phyloP scores from a whole-genome alignment of 192 early-diverging fungal genomes.

The Linnemannia elongata region DNA sequence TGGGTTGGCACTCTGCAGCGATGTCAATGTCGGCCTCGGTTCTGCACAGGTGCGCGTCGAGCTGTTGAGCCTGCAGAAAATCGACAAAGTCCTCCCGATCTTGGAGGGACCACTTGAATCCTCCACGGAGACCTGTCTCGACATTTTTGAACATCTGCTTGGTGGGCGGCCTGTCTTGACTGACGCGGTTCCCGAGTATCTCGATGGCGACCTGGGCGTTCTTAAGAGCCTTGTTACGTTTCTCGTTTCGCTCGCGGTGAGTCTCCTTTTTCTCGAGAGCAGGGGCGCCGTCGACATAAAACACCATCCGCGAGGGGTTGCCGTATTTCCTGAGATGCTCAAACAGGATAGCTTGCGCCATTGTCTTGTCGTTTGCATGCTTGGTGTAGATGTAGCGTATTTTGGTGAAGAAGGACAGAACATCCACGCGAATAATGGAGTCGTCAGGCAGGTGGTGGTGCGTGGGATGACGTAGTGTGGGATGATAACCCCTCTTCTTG shows the following conservation, averaged over 20 bases:
- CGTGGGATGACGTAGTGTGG: neutral
- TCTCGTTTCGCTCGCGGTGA: neutral
- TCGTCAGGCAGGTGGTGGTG: conserved; percentile 1
- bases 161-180: neutral
- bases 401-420: neutral
- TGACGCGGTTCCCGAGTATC: neutral
- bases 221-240: conserved; percentile 8
- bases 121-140: neutral
- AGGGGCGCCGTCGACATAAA: conserved; percentile 17
- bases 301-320: neutral
- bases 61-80: neutral
- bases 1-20: neutral
- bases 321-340: neutral
- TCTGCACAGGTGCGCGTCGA: neutral
- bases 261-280: conserved; percentile 20
- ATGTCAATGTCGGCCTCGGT: neutral
- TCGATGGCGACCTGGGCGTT: conserved; percentile 9
- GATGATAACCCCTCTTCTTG: neutral
- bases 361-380: neutral
- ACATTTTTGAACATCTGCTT: conserved; percentile 10
- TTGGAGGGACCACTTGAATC: conserved; percentile 7
- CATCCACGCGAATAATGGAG: neutral
- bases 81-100: conserved; percentile 9
- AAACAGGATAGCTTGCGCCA: neutral
- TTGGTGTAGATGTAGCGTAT: neutral